Evolutionary conservation across 2,329 filamentous ascomycete genomes (phyloP), one percentile per base, ranked within the genome.

Genomic region (Hymenotorrendiella dingleyae): DNA sequence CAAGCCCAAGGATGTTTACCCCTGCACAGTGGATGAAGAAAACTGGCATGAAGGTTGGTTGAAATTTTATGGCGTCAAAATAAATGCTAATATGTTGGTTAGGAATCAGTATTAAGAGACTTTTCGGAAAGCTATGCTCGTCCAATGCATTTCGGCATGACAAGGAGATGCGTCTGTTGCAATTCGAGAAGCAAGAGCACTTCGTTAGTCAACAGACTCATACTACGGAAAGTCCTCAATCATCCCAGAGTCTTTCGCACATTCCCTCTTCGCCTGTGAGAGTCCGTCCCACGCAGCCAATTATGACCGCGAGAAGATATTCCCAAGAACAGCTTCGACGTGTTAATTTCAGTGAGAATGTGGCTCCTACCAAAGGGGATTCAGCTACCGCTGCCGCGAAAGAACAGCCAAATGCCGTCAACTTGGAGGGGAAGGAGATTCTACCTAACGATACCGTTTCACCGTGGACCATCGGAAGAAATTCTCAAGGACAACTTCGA

Each of bases 1-100:
- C 54, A 74, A 67, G 21, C 89, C 89, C 0, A 77, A 67, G 34
- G 88, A 96, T 54, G 69, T 96, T 2, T 85, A 84, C 68, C 88
- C 90, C 0, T 95, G 89, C 57, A 94, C 88, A 0, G 78, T 84
- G 2, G 73, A 87, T 47, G 64, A 73, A 12, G 55, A 62, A 0
- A 66, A 66, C 1, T 96, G 89, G 89, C 66, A 67, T 21, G 68
- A 80, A 47, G 63, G 66, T 6, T 40, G 3, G 49, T 46, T 48
- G 48, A 16, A 14, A 19, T 11, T 6, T 9, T 28, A 4, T 27
- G 10, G 6, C 11, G 17, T 19, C 2, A 21, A 11, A n/a, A 22
- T 16, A 8, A 16, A 20, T 39, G 12, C 27, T 39, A 29, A 23
- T 30, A 21, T 3, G 4, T 16, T 22, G 7, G 14, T 43, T 42